Percentiles rank a stretch among this genome's conserved stretches.
phyloP scores from a whole-genome alignment of 768 basidiomycete species.

The Amanita thiersii region DNA sequence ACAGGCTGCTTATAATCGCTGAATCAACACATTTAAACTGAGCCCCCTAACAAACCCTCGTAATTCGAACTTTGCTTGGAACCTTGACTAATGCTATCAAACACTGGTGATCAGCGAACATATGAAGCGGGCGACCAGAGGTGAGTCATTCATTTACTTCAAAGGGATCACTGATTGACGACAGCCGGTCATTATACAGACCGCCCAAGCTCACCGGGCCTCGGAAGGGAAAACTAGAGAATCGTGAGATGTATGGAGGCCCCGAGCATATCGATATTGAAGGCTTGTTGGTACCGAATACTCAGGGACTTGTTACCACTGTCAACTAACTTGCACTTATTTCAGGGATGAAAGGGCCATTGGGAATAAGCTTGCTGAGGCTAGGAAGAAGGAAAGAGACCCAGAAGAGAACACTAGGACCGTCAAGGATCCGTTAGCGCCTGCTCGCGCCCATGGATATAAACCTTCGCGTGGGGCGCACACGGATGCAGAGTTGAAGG shows the following conservation, averaged over 20 bases:
- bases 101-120: constrained; percentile 38
- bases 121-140: constrained; percentile 42
- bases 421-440: constrained; percentile 36
- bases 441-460: constrained; percentile 45
- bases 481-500: constrained; percentile 48
- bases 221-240: constrained; percentile 9
- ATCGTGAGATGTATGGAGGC: constrained; percentile 21
- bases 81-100: constrained; percentile 32
- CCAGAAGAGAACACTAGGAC: constrained; percentile 24
- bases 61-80: background rate
- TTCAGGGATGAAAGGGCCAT: constrained; percentile 37
- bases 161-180: background rate
- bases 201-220: constrained; percentile 8
- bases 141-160: constrained; percentile 18
- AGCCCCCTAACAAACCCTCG: no score
- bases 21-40: no score
- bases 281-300: constrained; percentile 23
- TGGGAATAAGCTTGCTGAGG: constrained; percentile 26
- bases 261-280: constrained; percentile 30
- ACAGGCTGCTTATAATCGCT: no score
- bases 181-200: no score
- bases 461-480: constrained; percentile 50
- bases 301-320: background rate
- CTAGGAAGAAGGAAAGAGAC: constrained; percentile 17
- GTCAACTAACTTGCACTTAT: background rate